Conservation (phyloP, 2,329 filamentous ascomycete species). For the Apiospora malaysiana region DNA sequence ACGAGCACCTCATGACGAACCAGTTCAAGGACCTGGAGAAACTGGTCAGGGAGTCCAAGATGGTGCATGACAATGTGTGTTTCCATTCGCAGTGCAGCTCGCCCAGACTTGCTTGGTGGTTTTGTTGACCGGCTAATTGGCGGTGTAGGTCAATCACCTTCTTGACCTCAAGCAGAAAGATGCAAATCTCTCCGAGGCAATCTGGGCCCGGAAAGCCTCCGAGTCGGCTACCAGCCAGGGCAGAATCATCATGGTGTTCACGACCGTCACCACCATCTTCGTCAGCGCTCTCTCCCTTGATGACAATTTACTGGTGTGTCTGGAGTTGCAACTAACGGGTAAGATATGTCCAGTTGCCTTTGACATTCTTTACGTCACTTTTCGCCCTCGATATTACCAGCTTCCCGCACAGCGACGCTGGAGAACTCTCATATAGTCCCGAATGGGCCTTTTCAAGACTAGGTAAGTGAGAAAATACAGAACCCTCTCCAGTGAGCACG, state of each 20-base stretch:
- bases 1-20: too few species aligned
- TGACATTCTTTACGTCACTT: not conserved
- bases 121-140: not conserved
- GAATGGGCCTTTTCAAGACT: too few species aligned
- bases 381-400: too few species aligned
- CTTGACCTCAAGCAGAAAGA: conserved; percentile 8
- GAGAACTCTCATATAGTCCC: too few species aligned
- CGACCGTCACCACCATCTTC: not conserved
- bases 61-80: not conserved
- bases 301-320: not conserved
- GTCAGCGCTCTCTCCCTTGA: not conserved
- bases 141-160: not conserved
- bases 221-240: not conserved
- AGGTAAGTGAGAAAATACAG: too few species aligned
- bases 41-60: too few species aligned
- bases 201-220: conserved; percentile 1
- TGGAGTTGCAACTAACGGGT: not conserved
- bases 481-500: too few species aligned
- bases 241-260: conserved; percentile 17
- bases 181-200: conserved; percentile 1
- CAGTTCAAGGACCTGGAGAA: too few species aligned
- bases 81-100: not conserved
- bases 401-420: not conserved
- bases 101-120: not conserved
- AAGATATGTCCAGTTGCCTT: not conserved